Base-by-base conservation (phyloP, 345 rosid species). In the Acer saccharum region DNA sequence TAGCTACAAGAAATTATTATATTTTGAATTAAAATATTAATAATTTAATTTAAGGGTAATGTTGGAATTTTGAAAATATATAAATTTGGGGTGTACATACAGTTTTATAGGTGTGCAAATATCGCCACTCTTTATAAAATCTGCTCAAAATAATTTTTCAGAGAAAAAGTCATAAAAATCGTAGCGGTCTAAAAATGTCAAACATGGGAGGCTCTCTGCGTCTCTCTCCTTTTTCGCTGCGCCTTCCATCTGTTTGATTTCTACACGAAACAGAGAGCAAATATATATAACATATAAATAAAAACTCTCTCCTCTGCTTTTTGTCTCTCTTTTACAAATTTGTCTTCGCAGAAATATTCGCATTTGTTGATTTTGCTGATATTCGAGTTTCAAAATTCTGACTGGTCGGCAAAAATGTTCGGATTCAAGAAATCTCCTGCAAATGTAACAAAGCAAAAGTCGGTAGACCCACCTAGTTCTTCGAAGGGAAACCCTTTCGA, bases 361-460 rank as follows among this genome's bases (percentile, higher is more conserved):
- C 6, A 35, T 35, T 35, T 35, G 39, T 35, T 35, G 39, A 35
- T 35, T 35, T 35, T 6, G 39, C 39, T 35, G 6, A 35, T 65
- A 16, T 55, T 23, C 10, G 46, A 7, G 46, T 43, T 43, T 43
- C 46, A 43, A 43, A 43, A 43, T 43, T 43, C 3, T 43, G 46
- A 43, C 46, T 7, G 7, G 46, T 43, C 10, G 11, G n/a, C 1
- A 57, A 83, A 78, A 76, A 90, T 94, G 95, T 93, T 94, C 68
- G 97, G 92, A 21, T 88, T 93, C 75, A 81, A 83, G 83, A 84
- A n/a, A 29, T 35, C 64, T 29, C 27, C 77, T 10, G 43, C 77
- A 68, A 78, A 39, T 54, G 20, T 65, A 29, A 52, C 83, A n/a
- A 77, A 78, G 77, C 78, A 76, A 54, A 73, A 63, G 58, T 7